Evolutionary conservation across 495 filamentous ascomycete genomes (phyloP).

Genomic region (Xylaria palmicola): DNA sequence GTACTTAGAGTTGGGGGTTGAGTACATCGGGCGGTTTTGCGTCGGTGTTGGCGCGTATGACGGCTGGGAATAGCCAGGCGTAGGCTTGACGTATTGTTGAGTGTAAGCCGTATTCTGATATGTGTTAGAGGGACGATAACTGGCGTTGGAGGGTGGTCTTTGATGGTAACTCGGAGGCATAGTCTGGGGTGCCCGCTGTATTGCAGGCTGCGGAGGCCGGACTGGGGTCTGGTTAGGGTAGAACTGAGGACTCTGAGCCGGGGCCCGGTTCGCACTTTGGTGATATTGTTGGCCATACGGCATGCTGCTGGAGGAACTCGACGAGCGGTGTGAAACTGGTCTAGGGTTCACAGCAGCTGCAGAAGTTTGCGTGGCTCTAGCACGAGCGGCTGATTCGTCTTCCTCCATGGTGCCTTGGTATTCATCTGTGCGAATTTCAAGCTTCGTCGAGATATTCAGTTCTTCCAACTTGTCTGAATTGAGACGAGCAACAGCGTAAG

Average conservation of each 20-base stretch:
- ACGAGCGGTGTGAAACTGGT: constrained; percentile 36
- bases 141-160: constrained; percentile 30
- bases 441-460: constrained; percentile 78
- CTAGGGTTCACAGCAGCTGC: constrained; percentile 30
- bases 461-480: constrained; percentile 80
- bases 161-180: constrained; percentile 29
- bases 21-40: constrained; percentile 30
- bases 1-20: constrained; percentile 25
- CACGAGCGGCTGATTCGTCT: constrained; percentile 58
- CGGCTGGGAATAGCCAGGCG: constrained; percentile 31
- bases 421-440: constrained; percentile 67
- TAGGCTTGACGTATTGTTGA: constrained; percentile 32
- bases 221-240: constrained; percentile 43
- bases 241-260: constrained; percentile 40
- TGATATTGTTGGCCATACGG: constrained; percentile 41
- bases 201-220: constrained; percentile 27
- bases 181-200: constrained; percentile 28
- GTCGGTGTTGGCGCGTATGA: constrained; percentile 28
- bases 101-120: constrained; percentile 29
- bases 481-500: constrained; percentile 81
- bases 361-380: constrained; percentile 37
- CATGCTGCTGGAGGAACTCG: constrained; percentile 35
- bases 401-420: constrained; percentile 84
- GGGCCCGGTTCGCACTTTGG: constrained; percentile 28
- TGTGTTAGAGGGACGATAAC: constrained; percentile 25